A percentile compares a stretch with the other conserved stretches of the same genome.
phyloP scores from a whole-genome alignment of 345 rosid genomes.

The Populus ilicifolia region DNA sequence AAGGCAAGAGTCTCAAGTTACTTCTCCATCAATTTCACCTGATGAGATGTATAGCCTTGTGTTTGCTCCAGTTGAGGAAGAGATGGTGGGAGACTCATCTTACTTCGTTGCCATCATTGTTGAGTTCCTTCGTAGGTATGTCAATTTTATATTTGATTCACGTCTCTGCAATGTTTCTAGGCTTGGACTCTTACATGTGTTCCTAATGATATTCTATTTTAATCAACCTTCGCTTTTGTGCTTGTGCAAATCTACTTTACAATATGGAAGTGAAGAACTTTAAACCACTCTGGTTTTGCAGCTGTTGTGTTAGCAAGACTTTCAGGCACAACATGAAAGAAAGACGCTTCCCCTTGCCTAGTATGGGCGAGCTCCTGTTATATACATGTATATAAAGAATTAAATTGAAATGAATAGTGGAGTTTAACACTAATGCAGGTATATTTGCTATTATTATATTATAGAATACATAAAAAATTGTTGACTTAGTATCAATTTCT shows the following conservation, averaged over 20 bases:
- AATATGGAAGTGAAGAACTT: not conserved
- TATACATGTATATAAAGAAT: not conserved
- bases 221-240: not conserved
- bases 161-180: not conserved
- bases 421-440: not conserved
- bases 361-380: not conserved
- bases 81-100: constrained; percentile 78
- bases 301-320: not conserved
- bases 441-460: not conserved
- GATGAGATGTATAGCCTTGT: constrained; percentile 86
- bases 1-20: constrained; percentile 64
- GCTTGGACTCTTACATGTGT: not conserved
- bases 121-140: constrained; percentile 87
- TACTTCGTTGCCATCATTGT: constrained; percentile 77
- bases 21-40: constrained; percentile 82
- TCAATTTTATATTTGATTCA: constrained; percentile 8
- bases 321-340: constrained; percentile 1
- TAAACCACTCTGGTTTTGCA: not conserved
- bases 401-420: not conserved
- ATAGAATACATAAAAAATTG: not conserved
- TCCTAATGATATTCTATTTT: not conserved
- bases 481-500: not conserved
- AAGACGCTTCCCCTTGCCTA: not conserved
- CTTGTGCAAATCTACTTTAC: not conserved
- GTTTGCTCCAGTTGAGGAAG: constrained; percentile 83